Evolutionary conservation across 2,329 filamentous ascomycete species (phyloP).

Genomic region (Fonsecaea pugnacius): DNA sequence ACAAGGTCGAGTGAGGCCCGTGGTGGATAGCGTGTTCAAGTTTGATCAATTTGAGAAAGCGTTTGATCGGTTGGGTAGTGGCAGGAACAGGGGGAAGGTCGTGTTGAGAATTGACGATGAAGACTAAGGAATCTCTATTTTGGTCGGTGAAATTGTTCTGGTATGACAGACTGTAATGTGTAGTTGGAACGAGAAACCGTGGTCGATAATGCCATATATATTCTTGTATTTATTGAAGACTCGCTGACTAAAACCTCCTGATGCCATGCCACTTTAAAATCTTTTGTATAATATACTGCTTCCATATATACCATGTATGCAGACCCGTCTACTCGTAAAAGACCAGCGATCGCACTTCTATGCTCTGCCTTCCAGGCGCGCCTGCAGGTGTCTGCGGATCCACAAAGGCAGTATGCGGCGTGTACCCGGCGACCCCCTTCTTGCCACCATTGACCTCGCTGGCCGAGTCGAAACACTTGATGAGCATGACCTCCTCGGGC

Average conservation of each 20-base stretch:
- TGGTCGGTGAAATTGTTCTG: not conserved
- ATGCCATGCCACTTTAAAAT: slow-evolving; percentile 4
- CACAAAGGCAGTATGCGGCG: slow-evolving; percentile 60
- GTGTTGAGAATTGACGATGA: slow-evolving; percentile 40
- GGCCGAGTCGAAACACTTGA: slow-evolving; percentile 62
- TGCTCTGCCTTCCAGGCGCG: slow-evolving; percentile 61
- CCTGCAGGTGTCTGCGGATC: slow-evolving; percentile 60
- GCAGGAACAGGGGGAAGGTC: slow-evolving; percentile 52
- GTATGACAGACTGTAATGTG: not conserved
- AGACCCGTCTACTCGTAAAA: slow-evolving; percentile 60
- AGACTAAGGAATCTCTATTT: not conserved
- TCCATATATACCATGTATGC: not conserved
- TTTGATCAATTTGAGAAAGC: slow-evolving; percentile 48
- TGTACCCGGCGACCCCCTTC: slow-evolving; percentile 53
- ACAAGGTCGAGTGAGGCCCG: slow-evolving; percentile 41
- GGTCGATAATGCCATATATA: not conserved
- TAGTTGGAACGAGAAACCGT: not conserved
- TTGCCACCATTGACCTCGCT: slow-evolving; percentile 44
- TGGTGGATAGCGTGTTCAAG: slow-evolving; percentile 50
- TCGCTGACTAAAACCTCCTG: slow-evolving; percentile 2
- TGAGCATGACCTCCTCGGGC: slow-evolving; percentile 57
- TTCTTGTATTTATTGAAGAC: not conserved
- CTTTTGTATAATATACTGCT: slow-evolving; percentile 1
- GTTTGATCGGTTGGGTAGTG: slow-evolving; percentile 46
- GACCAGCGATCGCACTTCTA: slow-evolving; percentile 67